phyloP scores from a whole-genome alignment of 805 yeast species.

The Cyberlindnera americana region DNA sequence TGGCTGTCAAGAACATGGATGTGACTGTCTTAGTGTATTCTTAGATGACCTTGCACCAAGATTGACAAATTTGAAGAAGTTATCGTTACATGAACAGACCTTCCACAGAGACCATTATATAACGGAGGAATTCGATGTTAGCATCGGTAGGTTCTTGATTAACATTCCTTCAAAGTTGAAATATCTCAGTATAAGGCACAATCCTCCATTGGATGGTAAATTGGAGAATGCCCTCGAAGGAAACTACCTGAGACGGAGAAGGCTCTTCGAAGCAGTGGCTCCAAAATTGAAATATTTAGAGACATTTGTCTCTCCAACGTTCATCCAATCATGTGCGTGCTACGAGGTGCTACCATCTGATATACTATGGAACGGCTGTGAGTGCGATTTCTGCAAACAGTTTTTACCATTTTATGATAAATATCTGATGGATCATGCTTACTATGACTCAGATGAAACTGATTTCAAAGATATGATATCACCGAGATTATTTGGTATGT shows the following conservation, averaged over 20 bases:
- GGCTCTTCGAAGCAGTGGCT: conserved; percentile 44
- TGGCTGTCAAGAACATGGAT: conserved; percentile 48
- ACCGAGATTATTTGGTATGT: conserved; percentile 50
- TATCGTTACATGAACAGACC: conserved; percentile 34
- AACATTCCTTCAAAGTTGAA: conserved; percentile 32
- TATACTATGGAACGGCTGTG: conserved; percentile 75
- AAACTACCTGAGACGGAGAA: conserved; percentile 57
- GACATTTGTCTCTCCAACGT: conserved; percentile 52
- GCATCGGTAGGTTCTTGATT: conserved; percentile 40
- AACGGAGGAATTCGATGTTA: conserved; percentile 53
- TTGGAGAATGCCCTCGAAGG: conserved; percentile 71
- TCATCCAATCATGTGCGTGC: conserved; percentile 56
- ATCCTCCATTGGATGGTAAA: conserved; percentile 54
- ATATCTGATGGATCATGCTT: conserved; percentile 61
- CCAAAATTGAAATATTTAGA: conserved; percentile 43
- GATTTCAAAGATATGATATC: conserved; percentile 59
- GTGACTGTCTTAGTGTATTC: conserved; percentile 46
- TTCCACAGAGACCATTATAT: conserved; percentile 43
- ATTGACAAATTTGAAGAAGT: conserved; percentile 22
- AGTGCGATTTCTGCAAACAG: conserved; percentile 51
- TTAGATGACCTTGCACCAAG: conserved; percentile 35
- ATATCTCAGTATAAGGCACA: conserved; percentile 51
- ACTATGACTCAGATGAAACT: conserved; percentile 43
- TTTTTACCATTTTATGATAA: conserved; percentile 52
- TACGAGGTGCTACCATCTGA: conserved; percentile 71